Conservation (phyloP, 163 green algal genomes). For the Scenedesmus sp. region DNA sequence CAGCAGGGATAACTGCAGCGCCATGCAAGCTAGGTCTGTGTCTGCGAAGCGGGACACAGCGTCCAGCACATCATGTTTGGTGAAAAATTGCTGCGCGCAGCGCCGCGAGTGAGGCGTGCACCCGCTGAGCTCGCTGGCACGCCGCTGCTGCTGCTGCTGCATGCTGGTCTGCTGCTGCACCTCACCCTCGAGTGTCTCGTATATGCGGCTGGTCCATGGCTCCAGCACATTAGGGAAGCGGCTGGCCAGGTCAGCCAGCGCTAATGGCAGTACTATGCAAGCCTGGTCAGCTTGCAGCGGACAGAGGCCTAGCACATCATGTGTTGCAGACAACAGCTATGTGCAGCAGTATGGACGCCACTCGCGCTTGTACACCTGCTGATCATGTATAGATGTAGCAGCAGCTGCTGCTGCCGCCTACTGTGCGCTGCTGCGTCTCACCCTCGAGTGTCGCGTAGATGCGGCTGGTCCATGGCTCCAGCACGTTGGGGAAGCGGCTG, state of each 20-base stretch:
- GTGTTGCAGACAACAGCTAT: not conserved
- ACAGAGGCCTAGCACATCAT: too few species aligned
- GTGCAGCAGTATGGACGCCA: not conserved
- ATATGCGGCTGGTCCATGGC: conserved; percentile 93
- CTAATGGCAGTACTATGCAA: too few species aligned
- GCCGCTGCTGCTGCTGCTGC: not conserved
- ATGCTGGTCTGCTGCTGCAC: not conserved
- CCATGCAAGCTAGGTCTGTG: too few species aligned
- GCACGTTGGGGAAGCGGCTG: conserved; percentile 91
- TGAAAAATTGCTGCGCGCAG: not conserved
- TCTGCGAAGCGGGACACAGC: too few species aligned
- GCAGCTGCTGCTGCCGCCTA: not conserved
- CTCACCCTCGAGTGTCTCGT: not conserved
- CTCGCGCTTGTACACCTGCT: not conserved
- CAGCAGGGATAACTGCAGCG: conserved; percentile 58
- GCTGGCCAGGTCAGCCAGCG: conserved; percentile 86
- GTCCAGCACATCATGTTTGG: too few species aligned
- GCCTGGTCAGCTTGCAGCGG: too few species aligned
- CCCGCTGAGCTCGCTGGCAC: not conserved
- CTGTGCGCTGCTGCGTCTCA: not conserved
- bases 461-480: conserved; percentile 93
- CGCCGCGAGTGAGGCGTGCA: not conserved
- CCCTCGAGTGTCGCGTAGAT: conserved; percentile 68
- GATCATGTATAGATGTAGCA: not conserved
- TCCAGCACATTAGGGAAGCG: conserved; percentile 95